phyloP scores from a whole-genome alignment of 2,329 filamentous ascomycete species.

The Colletotrichum sp. region DNA sequence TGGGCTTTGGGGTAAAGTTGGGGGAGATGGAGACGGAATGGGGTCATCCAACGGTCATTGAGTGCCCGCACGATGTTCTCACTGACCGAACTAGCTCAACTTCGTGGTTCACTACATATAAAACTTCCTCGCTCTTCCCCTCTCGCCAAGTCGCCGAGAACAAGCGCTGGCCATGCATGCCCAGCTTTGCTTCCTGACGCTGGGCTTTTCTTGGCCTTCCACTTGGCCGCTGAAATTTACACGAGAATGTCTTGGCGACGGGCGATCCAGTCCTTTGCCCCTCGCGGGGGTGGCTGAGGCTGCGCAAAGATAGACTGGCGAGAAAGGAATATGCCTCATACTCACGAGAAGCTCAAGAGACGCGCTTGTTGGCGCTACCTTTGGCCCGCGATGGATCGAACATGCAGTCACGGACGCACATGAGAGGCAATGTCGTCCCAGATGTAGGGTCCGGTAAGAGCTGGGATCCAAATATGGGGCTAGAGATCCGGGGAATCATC shows the following conservation, averaged over 20 bases:
- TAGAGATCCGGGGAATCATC: slow-evolving; percentile 15
- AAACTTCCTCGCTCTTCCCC: not conserved
- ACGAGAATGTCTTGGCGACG: not conserved
- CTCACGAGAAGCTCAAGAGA: not conserved
- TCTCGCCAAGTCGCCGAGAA: slow-evolving; percentile 17
- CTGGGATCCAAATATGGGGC: not conserved
- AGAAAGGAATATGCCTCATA: slow-evolving; percentile 4
- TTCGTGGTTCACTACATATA: not conserved
- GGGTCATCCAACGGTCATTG: not conserved
- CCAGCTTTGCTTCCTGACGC: slow-evolving; percentile 11
- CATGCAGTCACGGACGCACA: not conserved
- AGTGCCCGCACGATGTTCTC: not conserved
- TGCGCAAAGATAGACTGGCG: not conserved
- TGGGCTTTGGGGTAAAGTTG: not conserved
- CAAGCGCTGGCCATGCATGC: slow-evolving; percentile 16
- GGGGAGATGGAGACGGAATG: not conserved
- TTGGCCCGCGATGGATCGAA: not conserved
- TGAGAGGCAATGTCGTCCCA: not conserved
- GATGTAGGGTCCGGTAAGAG: not conserved
- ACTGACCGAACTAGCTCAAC: not conserved
- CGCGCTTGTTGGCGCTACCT: not conserved
- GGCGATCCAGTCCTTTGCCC: not conserved
- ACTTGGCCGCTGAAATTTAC: not conserved
- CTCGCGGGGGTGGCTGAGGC: not conserved
- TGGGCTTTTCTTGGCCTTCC: slow-evolving; percentile 15